A percentile compares a stretch with the other conserved stretches of the same genome.
Evolutionary conservation across 306 rosid species (phyloP).

Genomic region (Delonix regia): DNA sequence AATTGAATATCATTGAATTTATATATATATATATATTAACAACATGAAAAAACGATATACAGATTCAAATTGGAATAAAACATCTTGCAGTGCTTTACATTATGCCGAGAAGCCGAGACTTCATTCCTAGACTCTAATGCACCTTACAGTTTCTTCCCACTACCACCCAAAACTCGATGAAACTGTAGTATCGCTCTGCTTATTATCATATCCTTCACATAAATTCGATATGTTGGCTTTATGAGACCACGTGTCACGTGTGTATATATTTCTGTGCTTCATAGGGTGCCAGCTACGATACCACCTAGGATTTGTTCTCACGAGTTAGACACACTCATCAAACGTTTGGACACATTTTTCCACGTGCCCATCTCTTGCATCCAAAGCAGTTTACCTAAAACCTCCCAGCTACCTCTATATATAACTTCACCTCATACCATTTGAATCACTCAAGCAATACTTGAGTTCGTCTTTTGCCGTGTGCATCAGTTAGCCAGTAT

Average conservation of each 20-base stretch:
- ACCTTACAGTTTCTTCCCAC: neutral
- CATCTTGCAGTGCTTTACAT: neutral
- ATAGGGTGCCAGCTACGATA: constrained; percentile 27
- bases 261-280: neutral
- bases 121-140: neutral
- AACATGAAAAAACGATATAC: no score
- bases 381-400: neutral
- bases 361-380: constrained; percentile 25
- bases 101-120: neutral
- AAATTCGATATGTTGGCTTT: constrained; percentile 43
- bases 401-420: constrained; percentile 5
- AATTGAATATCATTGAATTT: no score
- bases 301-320: constrained; percentile 40
- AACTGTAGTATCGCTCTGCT: neutral
- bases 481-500: neutral
- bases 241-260: constrained; percentile 2
- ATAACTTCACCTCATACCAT: neutral
- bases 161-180: neutral
- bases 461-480: neutral
- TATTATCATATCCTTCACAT: neutral
- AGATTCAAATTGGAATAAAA: no score
- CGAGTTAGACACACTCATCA: constrained; percentile 37
- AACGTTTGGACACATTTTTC: constrained; percentile 26
- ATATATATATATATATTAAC: no score
- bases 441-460: constrained; percentile 12